Conservation (phyloP, 345 rosid genomes). For the Eucalyptus rudis region DNA sequence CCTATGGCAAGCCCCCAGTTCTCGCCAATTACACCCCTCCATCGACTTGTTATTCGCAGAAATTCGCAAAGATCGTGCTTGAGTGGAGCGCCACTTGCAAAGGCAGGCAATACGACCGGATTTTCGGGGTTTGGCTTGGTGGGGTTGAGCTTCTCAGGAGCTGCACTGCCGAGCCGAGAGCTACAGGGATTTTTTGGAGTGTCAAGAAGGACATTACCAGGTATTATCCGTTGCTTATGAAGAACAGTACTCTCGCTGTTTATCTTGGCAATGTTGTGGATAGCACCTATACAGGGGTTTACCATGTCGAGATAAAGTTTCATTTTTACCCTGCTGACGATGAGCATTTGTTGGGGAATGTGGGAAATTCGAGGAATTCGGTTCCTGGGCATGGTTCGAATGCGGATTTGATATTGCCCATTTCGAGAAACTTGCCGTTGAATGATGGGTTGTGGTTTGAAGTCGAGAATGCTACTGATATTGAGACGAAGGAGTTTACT, state of each 20-base stretch:
- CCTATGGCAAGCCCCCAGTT: constrained; percentile 58
- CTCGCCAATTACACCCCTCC: constrained; percentile 61
- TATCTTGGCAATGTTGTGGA: constrained; percentile 58
- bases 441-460: constrained; percentile 90
- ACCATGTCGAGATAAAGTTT: constrained; percentile 52
- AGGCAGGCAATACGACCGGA: constrained; percentile 82
- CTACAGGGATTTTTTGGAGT: constrained; percentile 64
- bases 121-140: constrained; percentile 79
- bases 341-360: not conserved
- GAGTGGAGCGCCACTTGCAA: constrained; percentile 67
- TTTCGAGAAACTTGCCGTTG: constrained; percentile 50
- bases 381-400: constrained; percentile 10
- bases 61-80: constrained; percentile 61
- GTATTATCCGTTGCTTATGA: constrained; percentile 61
- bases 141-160: constrained; percentile 92
- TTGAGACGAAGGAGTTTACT: constrained; percentile 28
- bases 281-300: constrained; percentile 62
- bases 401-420: constrained; percentile 72
- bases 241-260: constrained; percentile 48
- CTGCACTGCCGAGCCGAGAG: constrained; percentile 85
- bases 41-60: constrained; percentile 28
- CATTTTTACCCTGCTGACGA: constrained; percentile 44
- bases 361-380: not conserved
- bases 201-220: constrained; percentile 70
- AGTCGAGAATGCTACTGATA: constrained; percentile 32